Base-by-base conservation (phyloP, 495 filamentous ascomycete genomes). In the Xylaria bambusicola region DNA sequence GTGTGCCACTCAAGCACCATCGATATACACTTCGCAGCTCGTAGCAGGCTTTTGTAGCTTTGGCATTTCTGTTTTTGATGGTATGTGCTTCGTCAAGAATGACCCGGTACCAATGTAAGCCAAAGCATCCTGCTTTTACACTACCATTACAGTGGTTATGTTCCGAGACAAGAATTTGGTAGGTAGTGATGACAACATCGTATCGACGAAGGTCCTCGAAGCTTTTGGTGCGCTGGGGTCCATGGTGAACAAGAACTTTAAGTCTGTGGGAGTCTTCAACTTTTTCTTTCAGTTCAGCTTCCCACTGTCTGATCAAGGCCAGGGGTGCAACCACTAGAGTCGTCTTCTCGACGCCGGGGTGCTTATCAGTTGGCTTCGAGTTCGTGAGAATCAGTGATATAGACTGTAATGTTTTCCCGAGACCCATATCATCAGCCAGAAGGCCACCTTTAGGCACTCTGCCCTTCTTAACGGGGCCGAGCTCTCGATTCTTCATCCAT, bases 21-120 rank as follows among this genome's bases (percentile, higher is more conserved):
- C 94, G 81, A 70, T 95, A 96, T 65, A 92, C 86, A 20, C 90
- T 82, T 48, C 86, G 78, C 23, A 98, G 75, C 2, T 88, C 88
- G 70, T 84, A 98, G 51, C 85, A 88, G 17, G 93, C 91, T 66
- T 96, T 87, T 0, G 94, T 94, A 9, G 88, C 87, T 75, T 98
- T 98, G 15, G 94, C 92, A 66, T 94, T 96, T 23, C 92, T 87
- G 72, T 98, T 98, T 75, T 98, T 98, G 80, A 98, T 98, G 23
- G 89, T 95, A 73, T 97, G 94, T 3, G 94, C 94, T 76, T 98
- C 94, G 61, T 98, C 94, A 15, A 98, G 82, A 50, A 98, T 93
- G 59, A 97, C 85, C 18, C 94, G 89, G 70, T 91, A 97, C 94
- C 94, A 98, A 68, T 93, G 85, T 7, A 96, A 76, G 46, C 90